Evolutionary conservation across 768 basidiomycete genomes (phyloP).

Genomic region (Coprinellus micaceus): DNA sequence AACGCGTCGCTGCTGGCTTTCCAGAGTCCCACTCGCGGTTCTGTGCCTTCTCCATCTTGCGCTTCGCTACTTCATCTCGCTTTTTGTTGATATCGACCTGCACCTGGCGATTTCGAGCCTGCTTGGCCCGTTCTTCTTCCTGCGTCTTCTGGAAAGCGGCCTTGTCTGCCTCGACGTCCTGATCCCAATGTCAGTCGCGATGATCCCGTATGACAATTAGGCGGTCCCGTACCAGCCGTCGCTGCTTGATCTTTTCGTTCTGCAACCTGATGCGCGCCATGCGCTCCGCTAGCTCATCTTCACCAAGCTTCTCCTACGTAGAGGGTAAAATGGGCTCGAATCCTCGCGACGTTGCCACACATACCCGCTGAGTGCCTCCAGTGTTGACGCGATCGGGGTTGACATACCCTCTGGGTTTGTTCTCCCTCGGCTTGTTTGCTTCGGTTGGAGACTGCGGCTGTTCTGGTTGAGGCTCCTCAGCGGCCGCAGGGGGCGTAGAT

Average conservation of each 20-base stretch:
- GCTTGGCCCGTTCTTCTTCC: constrained; percentile 56
- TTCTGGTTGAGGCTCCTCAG: constrained; percentile 12
- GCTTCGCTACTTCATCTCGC: constrained; percentile 73
- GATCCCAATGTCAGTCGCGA: constrained; percentile 5
- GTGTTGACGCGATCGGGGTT: constrained; percentile 85
- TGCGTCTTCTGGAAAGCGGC: constrained; percentile 72
- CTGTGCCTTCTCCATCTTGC: constrained; percentile 78
- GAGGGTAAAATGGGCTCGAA: neutral
- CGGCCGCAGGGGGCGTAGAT: constrained; percentile 12
- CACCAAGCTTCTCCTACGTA: constrained; percentile 61
- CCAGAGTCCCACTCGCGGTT: constrained; percentile 84
- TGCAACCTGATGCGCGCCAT: constrained; percentile 70
- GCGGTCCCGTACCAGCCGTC: constrained; percentile 47
- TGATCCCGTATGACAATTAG: neutral
- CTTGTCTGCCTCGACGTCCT: constrained; percentile 83
- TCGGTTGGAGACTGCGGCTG: constrained; percentile 18
- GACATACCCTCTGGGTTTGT: constrained; percentile 66
- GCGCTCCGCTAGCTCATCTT: constrained; percentile 62
- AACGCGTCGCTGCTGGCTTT: constrained; percentile 36
- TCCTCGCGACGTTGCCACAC: constrained; percentile 14
- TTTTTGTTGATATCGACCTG: constrained; percentile 68
- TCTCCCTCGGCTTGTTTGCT: constrained; percentile 32
- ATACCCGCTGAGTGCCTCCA: constrained; percentile 69
- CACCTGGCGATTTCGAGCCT: constrained; percentile 56
- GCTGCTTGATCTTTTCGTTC: constrained; percentile 74